phyloP scores from a whole-genome alignment of 148 eudicot genomes.

The Cornus controversa region DNA sequence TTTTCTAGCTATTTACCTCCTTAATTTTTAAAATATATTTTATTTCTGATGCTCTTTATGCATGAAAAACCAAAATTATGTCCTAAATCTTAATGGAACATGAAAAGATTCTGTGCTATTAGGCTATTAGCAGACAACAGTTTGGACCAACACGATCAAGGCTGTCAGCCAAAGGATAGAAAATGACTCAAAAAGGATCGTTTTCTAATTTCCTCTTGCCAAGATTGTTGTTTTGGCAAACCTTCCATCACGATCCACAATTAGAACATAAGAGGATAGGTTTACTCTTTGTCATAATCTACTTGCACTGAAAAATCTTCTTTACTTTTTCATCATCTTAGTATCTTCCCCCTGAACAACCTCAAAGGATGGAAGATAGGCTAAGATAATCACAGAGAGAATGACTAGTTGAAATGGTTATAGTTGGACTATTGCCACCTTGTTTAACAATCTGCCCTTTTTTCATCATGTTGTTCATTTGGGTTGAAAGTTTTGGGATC shows the following conservation, averaged over 20 bases:
- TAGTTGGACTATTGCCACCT: neutral
- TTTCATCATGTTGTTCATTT: neutral
- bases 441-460: neutral
- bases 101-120: too few species aligned
- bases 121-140: too few species aligned
- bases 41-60: conserved; percentile 3
- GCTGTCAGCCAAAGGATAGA: too few species aligned
- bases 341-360: neutral
- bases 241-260: too few species aligned
- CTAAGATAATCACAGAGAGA: neutral
- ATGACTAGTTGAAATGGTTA: neutral
- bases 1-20: neutral
- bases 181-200: too few species aligned
- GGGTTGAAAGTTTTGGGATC: neutral
- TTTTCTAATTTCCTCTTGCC: too few species aligned
- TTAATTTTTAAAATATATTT: neutral
- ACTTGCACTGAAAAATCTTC: neutral
- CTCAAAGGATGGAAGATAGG: neutral
- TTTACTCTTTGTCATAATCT: too few species aligned
- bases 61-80: neutral
- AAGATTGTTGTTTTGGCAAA: too few species aligned
- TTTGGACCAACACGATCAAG: too few species aligned
- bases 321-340: neutral
- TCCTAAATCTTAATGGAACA: neutral
- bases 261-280: too few species aligned